A percentile compares a stretch with the other conserved stretches of the same genome.
Evolutionary conservation across 345 rosid genomes (phyloP).

Genomic region (Garcia nutans): DNA sequence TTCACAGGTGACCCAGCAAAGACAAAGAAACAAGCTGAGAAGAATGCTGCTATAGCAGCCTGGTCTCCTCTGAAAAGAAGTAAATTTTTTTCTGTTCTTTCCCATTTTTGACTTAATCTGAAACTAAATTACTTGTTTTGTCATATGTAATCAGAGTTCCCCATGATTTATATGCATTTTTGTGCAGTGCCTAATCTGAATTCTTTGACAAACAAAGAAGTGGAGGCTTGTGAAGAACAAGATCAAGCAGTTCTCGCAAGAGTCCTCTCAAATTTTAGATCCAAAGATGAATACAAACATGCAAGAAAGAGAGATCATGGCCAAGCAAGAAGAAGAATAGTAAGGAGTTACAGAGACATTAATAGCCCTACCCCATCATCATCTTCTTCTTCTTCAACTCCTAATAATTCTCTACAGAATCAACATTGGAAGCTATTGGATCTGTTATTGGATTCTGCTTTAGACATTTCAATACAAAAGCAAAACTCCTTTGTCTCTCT

Average conservation of each 20-base stretch:
- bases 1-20: slow-evolving; percentile 65
- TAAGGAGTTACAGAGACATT: slow-evolving; percentile 25
- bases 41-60: slow-evolving; percentile 72
- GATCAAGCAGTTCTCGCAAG: slow-evolving; percentile 56
- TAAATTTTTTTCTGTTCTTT: slow-evolving; percentile 9
- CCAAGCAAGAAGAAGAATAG: slow-evolving; percentile 53
- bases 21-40: slow-evolving; percentile 82
- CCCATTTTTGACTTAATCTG: neutral
- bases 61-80: slow-evolving; percentile 72
- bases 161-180: neutral
- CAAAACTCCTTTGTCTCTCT: slow-evolving; percentile 47
- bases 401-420: slow-evolving; percentile 22
- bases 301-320: slow-evolving; percentile 44
- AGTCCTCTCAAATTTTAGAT: slow-evolving; percentile 49
- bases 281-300: slow-evolving; percentile 42
- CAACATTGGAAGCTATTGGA: slow-evolving; percentile 50
- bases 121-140: neutral
- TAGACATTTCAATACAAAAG: slow-evolving; percentile 31
- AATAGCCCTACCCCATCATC: slow-evolving; percentile 18
- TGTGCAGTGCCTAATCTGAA: slow-evolving; percentile 50
- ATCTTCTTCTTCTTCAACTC: slow-evolving; percentile 26
- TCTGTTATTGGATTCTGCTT: slow-evolving; percentile 40
- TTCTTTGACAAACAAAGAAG: slow-evolving; percentile 34
- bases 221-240: slow-evolving; percentile 40
- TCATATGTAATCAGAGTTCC: too few relatives aligned